phyloP scores from a whole-genome alignment of 169 alveolate species.

The Ichthyophthirius multifiliis region DNA sequence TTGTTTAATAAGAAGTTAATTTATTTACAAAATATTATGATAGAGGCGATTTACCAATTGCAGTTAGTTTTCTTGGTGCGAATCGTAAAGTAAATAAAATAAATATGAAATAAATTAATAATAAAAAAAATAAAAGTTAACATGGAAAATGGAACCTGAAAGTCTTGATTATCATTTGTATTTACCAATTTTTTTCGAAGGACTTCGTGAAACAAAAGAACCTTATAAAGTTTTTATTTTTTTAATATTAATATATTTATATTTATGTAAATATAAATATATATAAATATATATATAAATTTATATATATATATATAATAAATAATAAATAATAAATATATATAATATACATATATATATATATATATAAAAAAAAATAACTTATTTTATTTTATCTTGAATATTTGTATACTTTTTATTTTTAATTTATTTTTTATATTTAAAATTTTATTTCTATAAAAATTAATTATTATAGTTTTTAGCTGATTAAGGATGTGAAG shows the following conservation, averaged over 20 bases:
- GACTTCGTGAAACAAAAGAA: constrained; percentile 82
- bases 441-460: no score
- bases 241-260: no score
- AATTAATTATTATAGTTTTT: constrained; percentile 58
- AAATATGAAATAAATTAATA: background rate
- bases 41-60: constrained; percentile 86
- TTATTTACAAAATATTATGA: constrained; percentile 77
- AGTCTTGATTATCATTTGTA: constrained; percentile 78
- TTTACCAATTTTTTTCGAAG: constrained; percentile 86
- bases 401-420: background rate
- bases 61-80: constrained; percentile 71
- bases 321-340: no score
- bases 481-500: constrained; percentile 78
- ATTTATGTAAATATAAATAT: no score
- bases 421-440: background rate
- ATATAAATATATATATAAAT: no score
- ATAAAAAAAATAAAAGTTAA: constrained; percentile 45
- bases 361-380: no score
- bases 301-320: no score
- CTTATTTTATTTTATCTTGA: no score
- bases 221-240: constrained; percentile 60
- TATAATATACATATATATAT: no score
- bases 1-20: constrained; percentile 52
- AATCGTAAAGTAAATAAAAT: constrained; percentile 42
- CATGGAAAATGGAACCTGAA: constrained; percentile 82